Percentiles rank a stretch among this genome's conserved stretches.
These are phyloP conservation scores for Fragosphaeria purpurea DNA, from an alignment of 2,329 filamentous ascomycete genomes.

Conservation along the genomic window DNA sequence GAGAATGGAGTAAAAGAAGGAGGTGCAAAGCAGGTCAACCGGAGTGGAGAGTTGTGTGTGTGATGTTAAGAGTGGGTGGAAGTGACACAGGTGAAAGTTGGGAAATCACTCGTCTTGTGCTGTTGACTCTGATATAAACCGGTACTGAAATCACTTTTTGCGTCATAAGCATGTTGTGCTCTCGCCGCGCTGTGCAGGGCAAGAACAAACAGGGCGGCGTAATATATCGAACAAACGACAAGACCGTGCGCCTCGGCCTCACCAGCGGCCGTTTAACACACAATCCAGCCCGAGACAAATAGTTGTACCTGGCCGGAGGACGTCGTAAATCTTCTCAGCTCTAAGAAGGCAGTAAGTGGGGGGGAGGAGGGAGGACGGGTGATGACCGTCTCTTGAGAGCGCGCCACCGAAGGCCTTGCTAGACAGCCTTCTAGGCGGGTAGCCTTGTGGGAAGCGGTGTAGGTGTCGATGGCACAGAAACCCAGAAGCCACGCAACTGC, in stretches of 20 bases:
- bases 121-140: slow-evolving; percentile 31
- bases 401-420: background rate
- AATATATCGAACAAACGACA: background rate
- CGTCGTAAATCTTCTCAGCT: too few relatives aligned
- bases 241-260: too few relatives aligned
- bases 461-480: too few relatives aligned
- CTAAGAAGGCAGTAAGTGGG: too few relatives aligned
- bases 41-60: too few relatives aligned
- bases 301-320: too few relatives aligned
- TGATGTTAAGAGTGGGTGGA: background rate
- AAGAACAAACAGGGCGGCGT: background rate
- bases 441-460: background rate
- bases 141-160: slow-evolving; percentile 36
- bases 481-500: too few relatives aligned
- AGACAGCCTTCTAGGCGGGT: background rate
- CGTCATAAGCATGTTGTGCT: slow-evolving; percentile 45
- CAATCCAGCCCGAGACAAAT: background rate
- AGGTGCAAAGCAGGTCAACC: background rate
- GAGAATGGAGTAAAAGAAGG: background rate
- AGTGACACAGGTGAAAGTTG: slow-evolving; percentile 9
- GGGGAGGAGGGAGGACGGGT: too few relatives aligned
- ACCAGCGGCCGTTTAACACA: background rate
- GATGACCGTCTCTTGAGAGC: background rate
- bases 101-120: slow-evolving; percentile 12
- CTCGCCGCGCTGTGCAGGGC: slow-evolving; percentile 7